Evolutionary conservation across 202 grass and related monocot genomes (phyloP).

Genomic region (Schoenoplectus triqueter): DNA sequence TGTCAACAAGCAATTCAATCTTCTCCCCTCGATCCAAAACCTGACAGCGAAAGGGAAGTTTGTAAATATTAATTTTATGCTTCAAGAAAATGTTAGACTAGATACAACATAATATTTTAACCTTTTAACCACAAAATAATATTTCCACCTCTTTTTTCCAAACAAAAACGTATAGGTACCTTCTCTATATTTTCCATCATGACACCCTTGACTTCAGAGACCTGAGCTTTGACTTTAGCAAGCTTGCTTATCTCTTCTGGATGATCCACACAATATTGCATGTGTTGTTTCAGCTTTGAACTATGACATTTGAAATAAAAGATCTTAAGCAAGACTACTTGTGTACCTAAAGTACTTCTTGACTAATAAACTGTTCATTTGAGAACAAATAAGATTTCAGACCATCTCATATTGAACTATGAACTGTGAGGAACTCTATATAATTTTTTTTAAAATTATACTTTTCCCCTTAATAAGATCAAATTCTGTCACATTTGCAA

Average conservation of each 20-base stretch:
- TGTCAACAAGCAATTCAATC: constrained; percentile 84
- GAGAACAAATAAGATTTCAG: not conserved
- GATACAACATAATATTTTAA: constrained; percentile 32
- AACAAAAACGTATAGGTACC: constrained; percentile 34
- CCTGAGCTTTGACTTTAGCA: constrained; percentile 89
- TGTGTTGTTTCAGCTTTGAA: constrained; percentile 85
- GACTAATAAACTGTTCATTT: not conserved
- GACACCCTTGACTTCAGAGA: constrained; percentile 89
- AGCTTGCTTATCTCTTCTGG: constrained; percentile 86
- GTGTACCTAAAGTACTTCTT: not conserved
- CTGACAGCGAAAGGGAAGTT: constrained; percentile 31
- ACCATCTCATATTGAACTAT: not conserved
- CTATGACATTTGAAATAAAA: constrained; percentile 39
- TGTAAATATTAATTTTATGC: not conserved
- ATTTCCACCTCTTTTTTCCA: not conserved
- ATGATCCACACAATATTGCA: constrained; percentile 78
- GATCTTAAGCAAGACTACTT: not conserved
- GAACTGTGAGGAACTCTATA: not conserved
- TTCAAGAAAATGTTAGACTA: not conserved
- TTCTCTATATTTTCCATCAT: constrained; percentile 99
- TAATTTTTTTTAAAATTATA: not conserved
- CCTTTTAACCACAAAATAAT: not conserved
- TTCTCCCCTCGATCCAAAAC: constrained; percentile 89
- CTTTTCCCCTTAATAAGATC: not conserved
- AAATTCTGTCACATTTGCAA: constrained; percentile 9